phyloP scores from a whole-genome alignment of 331 rosid genomes.

The Dryas integrifolia region DNA sequence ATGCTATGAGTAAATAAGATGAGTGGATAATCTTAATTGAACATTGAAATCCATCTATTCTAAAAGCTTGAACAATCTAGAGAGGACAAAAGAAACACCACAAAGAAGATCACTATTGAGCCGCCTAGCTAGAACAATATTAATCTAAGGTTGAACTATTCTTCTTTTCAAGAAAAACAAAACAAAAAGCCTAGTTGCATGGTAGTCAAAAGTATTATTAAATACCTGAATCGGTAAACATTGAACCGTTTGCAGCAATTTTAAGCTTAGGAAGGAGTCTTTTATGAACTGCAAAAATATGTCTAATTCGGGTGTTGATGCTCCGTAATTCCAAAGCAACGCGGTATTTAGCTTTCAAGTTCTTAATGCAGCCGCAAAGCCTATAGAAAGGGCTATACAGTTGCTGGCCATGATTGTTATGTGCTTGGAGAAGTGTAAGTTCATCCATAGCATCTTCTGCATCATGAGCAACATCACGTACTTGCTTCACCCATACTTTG shows the following conservation, averaged over 20 bases:
- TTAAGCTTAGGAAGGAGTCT: slow-evolving; percentile 15
- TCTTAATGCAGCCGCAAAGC: slow-evolving; percentile 34
- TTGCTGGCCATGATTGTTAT: slow-evolving; percentile 28
- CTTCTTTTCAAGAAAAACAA: not conserved
- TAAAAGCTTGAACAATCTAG: not conserved
- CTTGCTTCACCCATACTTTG: slow-evolving; percentile 54
- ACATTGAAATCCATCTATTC: not conserved
- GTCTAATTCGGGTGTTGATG: slow-evolving; percentile 40
- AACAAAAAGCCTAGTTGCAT: not conserved
- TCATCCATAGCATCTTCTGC: slow-evolving; percentile 63
- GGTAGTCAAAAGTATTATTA: not conserved
- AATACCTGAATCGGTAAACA: slow-evolving; percentile 20
- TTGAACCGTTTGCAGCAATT: slow-evolving; percentile 20
- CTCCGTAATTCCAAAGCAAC: slow-evolving; percentile 28
- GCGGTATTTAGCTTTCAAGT: slow-evolving; percentile 40
- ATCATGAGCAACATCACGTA: slow-evolving; percentile 51
- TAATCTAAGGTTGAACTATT: not conserved
- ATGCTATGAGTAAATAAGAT: not conserved
- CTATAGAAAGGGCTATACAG: slow-evolving; percentile 24
- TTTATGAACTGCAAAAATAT: slow-evolving; percentile 16
- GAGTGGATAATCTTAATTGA: not conserved
- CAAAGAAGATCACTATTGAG: not conserved
- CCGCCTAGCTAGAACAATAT: not conserved
- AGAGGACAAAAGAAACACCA: not conserved
- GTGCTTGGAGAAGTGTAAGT: slow-evolving; percentile 37